Evolutionary conservation across 2,329 filamentous ascomycete genomes (phyloP).

Genomic region (Trichoderma simmonsii): DNA sequence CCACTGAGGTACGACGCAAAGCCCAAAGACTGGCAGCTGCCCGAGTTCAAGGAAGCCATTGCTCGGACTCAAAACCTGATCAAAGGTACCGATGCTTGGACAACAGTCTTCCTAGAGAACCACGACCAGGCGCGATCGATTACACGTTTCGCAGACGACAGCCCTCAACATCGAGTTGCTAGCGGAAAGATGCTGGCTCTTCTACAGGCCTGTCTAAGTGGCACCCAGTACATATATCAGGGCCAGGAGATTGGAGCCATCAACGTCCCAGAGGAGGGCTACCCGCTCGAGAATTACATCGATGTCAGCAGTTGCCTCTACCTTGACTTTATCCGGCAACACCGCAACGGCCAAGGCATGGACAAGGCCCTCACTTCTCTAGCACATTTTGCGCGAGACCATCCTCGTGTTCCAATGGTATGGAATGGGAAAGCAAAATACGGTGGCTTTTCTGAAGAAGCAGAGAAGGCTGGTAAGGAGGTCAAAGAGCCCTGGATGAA

Average conservation of each 20-base stretch:
- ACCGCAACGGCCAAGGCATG: slow-evolving; percentile 28
- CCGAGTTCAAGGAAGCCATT: slow-evolving; percentile 47
- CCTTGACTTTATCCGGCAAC: slow-evolving; percentile 31
- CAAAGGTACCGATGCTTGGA: slow-evolving; percentile 57
- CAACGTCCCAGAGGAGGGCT: slow-evolving; percentile 57
- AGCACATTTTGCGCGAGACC: slow-evolving; percentile 50
- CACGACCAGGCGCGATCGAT: slow-evolving; percentile 62
- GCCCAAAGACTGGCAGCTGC: slow-evolving; percentile 42
- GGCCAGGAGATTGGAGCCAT: slow-evolving; percentile 65
- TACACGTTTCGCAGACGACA: slow-evolving; percentile 51
- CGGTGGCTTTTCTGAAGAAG: slow-evolving; percentile 37
- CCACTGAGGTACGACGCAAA: slow-evolving; percentile 52
- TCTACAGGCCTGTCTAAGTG: slow-evolving; percentile 49
- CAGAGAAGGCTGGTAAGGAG: slow-evolving; percentile 30
- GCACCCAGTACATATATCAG: slow-evolving; percentile 65
- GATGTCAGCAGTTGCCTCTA: slow-evolving; percentile 49
- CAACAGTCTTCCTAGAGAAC: slow-evolving; percentile 62
- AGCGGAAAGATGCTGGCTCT: slow-evolving; percentile 59
- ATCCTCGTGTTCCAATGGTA: slow-evolving; percentile 64
- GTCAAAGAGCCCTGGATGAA: slow-evolving; percentile 36
- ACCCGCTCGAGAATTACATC: slow-evolving; percentile 54
- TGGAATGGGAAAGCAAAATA: slow-evolving; percentile 47
- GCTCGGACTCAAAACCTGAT: slow-evolving; percentile 51
- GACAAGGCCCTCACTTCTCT: slow-evolving; percentile 35
- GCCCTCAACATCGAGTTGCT: slow-evolving; percentile 43